Percentiles rank a stretch among this genome's conserved stretches.
These are phyloP conservation scores for Blastobotrys americana DNA, from an alignment of 805 yeast genomes.

Conservation along the genomic window DNA sequence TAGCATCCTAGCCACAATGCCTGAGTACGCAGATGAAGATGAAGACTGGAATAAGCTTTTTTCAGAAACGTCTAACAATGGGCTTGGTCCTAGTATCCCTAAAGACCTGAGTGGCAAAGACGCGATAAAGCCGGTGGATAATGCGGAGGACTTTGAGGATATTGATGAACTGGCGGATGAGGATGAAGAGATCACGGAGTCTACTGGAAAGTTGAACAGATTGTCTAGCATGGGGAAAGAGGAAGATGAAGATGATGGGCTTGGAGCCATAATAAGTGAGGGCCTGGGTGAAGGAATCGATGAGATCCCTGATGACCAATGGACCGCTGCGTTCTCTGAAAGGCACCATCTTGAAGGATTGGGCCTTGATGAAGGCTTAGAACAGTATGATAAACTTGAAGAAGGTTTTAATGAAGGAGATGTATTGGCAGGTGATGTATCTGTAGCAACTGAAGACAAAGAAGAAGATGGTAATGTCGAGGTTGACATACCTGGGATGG, in stretches of 20 bases:
- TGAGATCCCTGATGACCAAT: background rate
- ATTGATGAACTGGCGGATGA: conserved; percentile 94
- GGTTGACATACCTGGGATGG: conserved; percentile 12
- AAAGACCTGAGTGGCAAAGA: conserved; percentile 37
- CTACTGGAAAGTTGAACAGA: conserved; percentile 24
- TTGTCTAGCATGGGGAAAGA: too few species aligned
- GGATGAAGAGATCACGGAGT: conserved; percentile 39
- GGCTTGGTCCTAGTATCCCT: conserved; percentile 25
- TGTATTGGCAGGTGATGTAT: background rate
- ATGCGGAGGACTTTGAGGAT: conserved; percentile 90
- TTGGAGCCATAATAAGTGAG: conserved; percentile 4
- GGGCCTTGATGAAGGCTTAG: conserved; percentile 35
- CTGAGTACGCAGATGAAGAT: conserved; percentile 19
- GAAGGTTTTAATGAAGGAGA: conserved; percentile 13
- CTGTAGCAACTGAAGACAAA: conserved; percentile 9
- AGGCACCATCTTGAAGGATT: conserved; percentile 23
- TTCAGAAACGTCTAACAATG: conserved; percentile 20
- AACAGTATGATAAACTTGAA: conserved; percentile 34
- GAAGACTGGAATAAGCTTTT: conserved; percentile 30
- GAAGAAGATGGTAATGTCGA: conserved; percentile 24
- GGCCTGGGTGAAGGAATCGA: conserved; percentile 2
- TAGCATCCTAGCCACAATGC: conserved; percentile 1
- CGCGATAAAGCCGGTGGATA: conserved; percentile 70
- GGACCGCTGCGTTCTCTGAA: background rate
- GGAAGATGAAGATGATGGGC: conserved; percentile 20